Evolutionary conservation across 805 yeast species (phyloP).

Genomic region (Phaffomyces thermotolerans): DNA sequence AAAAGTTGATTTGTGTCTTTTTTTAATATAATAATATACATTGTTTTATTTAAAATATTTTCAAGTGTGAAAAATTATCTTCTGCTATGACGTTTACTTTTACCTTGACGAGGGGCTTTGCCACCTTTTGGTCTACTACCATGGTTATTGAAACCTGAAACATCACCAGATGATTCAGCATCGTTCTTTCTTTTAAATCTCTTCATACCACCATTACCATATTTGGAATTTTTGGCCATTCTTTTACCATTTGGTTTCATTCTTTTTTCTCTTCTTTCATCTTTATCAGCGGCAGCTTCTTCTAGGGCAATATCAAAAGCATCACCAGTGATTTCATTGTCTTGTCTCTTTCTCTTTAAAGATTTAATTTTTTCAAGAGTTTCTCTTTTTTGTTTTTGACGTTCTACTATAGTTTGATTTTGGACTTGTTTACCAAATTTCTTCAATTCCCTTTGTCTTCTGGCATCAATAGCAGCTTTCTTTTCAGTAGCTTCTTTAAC

Average conservation of each 20-base stretch:
- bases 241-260: constrained; percentile 57
- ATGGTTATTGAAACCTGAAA: constrained; percentile 43
- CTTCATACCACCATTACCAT: constrained; percentile 75
- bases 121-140: constrained; percentile 36
- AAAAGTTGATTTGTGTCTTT: too few species aligned
- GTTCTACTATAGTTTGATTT: constrained; percentile 84
- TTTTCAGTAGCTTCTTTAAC: constrained; percentile 74
- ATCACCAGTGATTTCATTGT: constrained; percentile 61
- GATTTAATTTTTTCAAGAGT: constrained; percentile 84
- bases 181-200: constrained; percentile 67
- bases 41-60: too few species aligned
- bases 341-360: constrained; percentile 82
- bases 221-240: constrained; percentile 63
- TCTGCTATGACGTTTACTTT: constrained; percentile 37
- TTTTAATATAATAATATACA: too few species aligned
- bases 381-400: constrained; percentile 89
- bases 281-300: constrained; percentile 55
- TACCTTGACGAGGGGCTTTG: constrained; percentile 35
- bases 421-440: constrained; percentile 97
- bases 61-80: constrained; percentile 1
- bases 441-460: constrained; percentile 89
- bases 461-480: constrained; percentile 89
- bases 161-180: constrained; percentile 62
- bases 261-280: constrained; percentile 35
- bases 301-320: constrained; percentile 89